Conservation (phyloP, 495 filamentous ascomycete species). For the Collariella sp. region DNA sequence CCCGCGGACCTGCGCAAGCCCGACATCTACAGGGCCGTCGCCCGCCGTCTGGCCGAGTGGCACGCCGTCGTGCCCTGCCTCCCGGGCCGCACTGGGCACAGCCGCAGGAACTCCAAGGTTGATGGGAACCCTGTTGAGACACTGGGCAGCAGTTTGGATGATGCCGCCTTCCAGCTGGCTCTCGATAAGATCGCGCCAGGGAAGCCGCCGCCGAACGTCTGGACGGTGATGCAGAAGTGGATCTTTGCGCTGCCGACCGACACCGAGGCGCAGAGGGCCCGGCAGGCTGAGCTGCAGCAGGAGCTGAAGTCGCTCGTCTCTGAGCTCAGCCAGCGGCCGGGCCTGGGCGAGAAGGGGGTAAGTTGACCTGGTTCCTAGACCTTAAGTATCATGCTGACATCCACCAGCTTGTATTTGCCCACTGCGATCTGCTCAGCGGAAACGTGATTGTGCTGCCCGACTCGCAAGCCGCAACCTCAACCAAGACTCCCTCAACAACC, state of each 20-base stretch:
- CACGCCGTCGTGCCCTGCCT: slow-evolving; percentile 70
- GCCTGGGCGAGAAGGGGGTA: slow-evolving; percentile 65
- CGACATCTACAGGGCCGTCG: slow-evolving; percentile 72
- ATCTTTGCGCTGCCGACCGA: slow-evolving; percentile 70
- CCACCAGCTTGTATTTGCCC: slow-evolving; percentile 73
- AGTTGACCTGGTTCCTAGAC: slow-evolving; percentile 25
- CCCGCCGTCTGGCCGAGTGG: slow-evolving; percentile 80
- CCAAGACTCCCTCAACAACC: slow-evolving; percentile 29
- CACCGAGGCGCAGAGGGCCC: slow-evolving; percentile 55
- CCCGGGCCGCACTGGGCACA: slow-evolving; percentile 29
- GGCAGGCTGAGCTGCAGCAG: slow-evolving; percentile 58
- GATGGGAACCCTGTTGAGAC: slow-evolving; percentile 8
- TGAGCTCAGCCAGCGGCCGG: slow-evolving; percentile 63
- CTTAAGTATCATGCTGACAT: slow-evolving; percentile 10
- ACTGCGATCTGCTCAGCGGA: slow-evolving; percentile 89
- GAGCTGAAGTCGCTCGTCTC: slow-evolving; percentile 63
- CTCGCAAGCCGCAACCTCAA: slow-evolving; percentile 20
- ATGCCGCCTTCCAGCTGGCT: slow-evolving; percentile 32
- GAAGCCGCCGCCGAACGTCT: slow-evolving; percentile 68
- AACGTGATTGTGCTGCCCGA: slow-evolving; percentile 84
- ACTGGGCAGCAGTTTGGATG: slow-evolving; percentile 19
- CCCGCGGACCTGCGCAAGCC: slow-evolving; percentile 68
- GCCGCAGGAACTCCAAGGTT: slow-evolving; percentile 27
- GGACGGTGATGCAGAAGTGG: slow-evolving; percentile 95
- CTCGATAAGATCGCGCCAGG: slow-evolving; percentile 51